These are phyloP conservation scores for Buddleja alternifolia DNA, from an alignment of 257 asterid genomes.

Conservation along the genomic window DNA sequence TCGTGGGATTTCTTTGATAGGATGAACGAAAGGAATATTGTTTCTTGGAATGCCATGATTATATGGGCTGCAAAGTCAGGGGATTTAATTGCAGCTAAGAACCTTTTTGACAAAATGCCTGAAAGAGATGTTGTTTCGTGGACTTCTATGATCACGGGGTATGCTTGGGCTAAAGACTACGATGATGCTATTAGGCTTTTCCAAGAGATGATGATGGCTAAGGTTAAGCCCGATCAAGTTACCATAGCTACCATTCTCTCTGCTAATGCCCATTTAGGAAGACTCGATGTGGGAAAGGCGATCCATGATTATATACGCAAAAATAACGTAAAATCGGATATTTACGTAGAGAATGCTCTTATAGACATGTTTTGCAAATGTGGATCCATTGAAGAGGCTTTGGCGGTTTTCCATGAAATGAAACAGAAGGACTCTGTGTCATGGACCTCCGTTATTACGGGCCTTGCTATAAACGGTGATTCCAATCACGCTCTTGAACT, in stretches of 20 bases:
- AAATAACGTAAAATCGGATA: constrained; percentile 33
- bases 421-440: constrained; percentile 44
- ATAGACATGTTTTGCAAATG: constrained; percentile 64
- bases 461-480: constrained; percentile 50
- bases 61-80: constrained; percentile 44
- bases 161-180: constrained; percentile 37
- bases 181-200: constrained; percentile 42
- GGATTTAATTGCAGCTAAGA: constrained; percentile 42
- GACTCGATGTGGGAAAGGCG: constrained; percentile 44
- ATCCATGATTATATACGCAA: constrained; percentile 38
- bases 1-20: constrained; percentile 38
- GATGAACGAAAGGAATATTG: constrained; percentile 40
- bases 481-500: constrained; percentile 35
- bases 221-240: constrained; percentile 40
- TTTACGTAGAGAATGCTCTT: constrained; percentile 48
- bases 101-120: constrained; percentile 46
- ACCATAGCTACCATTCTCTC: constrained; percentile 47
- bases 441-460: constrained; percentile 49
- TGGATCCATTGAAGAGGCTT: constrained; percentile 44
- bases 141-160: constrained; percentile 56
- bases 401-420: constrained; percentile 34
- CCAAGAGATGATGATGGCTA: constrained; percentile 48
- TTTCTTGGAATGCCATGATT: constrained; percentile 52
- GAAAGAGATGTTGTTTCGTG: constrained; percentile 52
- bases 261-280: constrained; percentile 50